These are phyloP conservation scores for Penicillium soppii DNA, from an alignment of 495 filamentous ascomycete genomes.

Conservation along the genomic window DNA sequence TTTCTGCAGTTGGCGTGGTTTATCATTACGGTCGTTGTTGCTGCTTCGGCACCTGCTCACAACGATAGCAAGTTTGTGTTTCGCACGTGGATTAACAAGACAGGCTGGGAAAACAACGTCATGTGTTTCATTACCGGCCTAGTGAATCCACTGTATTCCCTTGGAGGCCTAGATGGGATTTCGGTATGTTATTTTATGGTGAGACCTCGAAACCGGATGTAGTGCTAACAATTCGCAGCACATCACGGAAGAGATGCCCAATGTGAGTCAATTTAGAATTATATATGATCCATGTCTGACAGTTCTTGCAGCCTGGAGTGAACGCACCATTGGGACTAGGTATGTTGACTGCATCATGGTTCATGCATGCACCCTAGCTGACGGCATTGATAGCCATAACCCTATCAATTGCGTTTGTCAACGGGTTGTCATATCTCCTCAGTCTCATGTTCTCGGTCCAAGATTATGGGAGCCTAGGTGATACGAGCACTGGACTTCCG, in stretches of 20 bases:
- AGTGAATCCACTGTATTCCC: conserved; percentile 74
- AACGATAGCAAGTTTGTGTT: conserved; percentile 63
- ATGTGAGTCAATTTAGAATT: conserved; percentile 36
- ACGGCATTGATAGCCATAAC: conserved; percentile 26
- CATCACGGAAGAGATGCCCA: conserved; percentile 75
- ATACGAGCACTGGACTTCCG: conserved; percentile 57
- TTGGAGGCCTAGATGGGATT: conserved; percentile 66
- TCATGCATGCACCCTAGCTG: neutral
- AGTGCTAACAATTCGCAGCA: conserved; percentile 49
- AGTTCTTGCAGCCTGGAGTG: conserved; percentile 20
- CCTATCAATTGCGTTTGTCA: conserved; percentile 46
- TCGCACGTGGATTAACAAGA: conserved; percentile 62
- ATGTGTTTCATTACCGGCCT: conserved; percentile 76
- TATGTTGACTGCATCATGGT: neutral
- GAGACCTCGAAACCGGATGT: no score
- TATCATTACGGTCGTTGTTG: conserved; percentile 68
- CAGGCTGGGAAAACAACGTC: conserved; percentile 64
- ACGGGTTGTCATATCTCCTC: conserved; percentile 42
- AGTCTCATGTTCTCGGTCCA: conserved; percentile 49
- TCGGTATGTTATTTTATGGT: conserved; percentile 32
- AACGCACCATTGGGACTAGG: conserved; percentile 35
- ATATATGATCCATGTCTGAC: conserved; percentile 15
- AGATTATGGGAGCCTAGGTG: conserved; percentile 32
- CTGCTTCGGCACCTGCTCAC: conserved; percentile 50
- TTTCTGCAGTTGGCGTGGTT: conserved; percentile 64